These are phyloP conservation scores for Akanthomyces dipterigenus DNA, from an alignment of 2,329 filamentous ascomycete species.

Conservation along the genomic window DNA sequence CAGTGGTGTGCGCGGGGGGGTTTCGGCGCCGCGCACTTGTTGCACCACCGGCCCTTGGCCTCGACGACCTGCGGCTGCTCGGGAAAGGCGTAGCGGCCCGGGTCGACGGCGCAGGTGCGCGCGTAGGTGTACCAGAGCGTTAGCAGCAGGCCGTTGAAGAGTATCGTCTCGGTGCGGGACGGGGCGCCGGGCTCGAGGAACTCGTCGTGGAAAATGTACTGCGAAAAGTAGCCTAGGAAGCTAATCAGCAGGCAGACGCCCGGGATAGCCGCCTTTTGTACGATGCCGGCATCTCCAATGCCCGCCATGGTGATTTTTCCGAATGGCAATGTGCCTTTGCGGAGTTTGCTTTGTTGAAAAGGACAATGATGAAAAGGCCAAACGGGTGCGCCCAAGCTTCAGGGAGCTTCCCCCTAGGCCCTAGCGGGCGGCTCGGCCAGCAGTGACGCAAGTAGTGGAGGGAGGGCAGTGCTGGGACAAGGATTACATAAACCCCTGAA, in stretches of 20 bases:
- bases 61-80: constrained; percentile 26
- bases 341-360: neutral
- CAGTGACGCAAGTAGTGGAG: constrained; percentile 2
- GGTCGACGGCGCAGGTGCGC: constrained; percentile 49
- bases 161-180: constrained; percentile 45
- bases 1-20: constrained; percentile 78
- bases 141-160: constrained; percentile 60
- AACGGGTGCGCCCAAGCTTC: neutral
- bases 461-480: neutral
- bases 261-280: constrained; percentile 59
- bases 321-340: neutral
- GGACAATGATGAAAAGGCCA: neutral
- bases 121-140: constrained; percentile 66
- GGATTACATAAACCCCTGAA: constrained; percentile 11
- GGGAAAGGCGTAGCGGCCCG: constrained; percentile 47
- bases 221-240: constrained; percentile 67
- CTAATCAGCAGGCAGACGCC: constrained; percentile 58
- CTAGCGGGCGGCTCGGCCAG: neutral
- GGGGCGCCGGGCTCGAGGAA: constrained; percentile 56
- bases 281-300: constrained; percentile 33
- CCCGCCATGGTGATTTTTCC: constrained; percentile 30
- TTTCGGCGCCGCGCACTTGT: constrained; percentile 67
- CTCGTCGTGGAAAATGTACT: constrained; percentile 58
- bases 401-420: neutral
- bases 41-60: constrained; percentile 55